These are phyloP conservation scores for Taphrina confusa DNA, from an alignment of 1,139 yeast genomes.

Conservation along the genomic window DNA sequence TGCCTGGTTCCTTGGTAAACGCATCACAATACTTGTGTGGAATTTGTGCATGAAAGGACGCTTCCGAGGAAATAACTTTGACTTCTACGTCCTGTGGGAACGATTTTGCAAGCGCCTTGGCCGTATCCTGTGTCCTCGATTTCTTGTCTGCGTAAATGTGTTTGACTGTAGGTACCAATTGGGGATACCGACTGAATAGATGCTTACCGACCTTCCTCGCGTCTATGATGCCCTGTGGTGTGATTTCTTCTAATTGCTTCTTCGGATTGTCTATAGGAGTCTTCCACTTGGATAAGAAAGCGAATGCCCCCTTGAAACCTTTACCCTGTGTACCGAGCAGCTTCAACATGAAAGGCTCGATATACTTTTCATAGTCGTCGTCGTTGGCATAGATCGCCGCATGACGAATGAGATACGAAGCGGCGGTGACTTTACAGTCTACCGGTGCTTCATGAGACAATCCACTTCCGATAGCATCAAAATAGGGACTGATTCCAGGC, in stretches of 20 bases:
- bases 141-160: constrained; percentile 32
- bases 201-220: constrained; percentile 30
- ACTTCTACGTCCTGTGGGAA: constrained; percentile 18
- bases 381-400: constrained; percentile 34
- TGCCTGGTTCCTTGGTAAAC: constrained; percentile 26
- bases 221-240: constrained; percentile 28
- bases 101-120: constrained; percentile 21
- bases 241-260: constrained; percentile 21
- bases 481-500: constrained; percentile 32
- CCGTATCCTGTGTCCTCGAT: constrained; percentile 31
- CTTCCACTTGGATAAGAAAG: constrained; percentile 26
- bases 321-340: constrained; percentile 18
- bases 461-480: constrained; percentile 31
- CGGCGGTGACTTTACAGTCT: constrained; percentile 30
- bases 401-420: constrained; percentile 29
- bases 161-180: constrained; percentile 11
- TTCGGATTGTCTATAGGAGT: constrained; percentile 23
- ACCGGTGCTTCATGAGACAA: constrained; percentile 24
- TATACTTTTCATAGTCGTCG: constrained; percentile 29
- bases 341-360: constrained; percentile 23
- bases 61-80: constrained; percentile 21
- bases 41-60: constrained; percentile 30
- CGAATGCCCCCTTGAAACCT: constrained; percentile 12
- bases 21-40: constrained; percentile 33
- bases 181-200: constrained; percentile 17